phyloP scores from a whole-genome alignment of 345 rosid genomes.

The Ricinus communis region DNA sequence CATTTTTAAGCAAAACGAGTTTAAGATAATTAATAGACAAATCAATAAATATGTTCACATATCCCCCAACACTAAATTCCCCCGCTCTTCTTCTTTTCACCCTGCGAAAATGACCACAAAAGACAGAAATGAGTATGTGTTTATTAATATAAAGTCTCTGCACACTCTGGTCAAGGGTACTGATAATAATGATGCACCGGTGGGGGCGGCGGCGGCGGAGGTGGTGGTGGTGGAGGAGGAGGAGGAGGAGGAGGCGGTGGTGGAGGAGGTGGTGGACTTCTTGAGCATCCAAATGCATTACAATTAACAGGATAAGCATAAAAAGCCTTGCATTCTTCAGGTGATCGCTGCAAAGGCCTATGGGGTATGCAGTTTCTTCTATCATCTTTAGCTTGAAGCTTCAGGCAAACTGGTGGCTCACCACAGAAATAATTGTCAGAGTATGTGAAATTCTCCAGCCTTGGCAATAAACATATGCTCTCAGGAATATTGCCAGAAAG shows the following conservation, averaged over 20 bases:
- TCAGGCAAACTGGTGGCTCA: conserved; percentile 61
- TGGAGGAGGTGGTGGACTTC: conserved; percentile 28
- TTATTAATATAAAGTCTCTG: no score
- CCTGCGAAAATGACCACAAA: background rate
- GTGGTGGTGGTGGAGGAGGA: background rate
- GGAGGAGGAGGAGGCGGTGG: conserved; percentile 12
- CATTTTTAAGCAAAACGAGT: background rate
- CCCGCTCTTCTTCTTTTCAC: background rate
- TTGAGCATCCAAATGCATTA: conserved; percentile 51
- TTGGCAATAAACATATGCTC: conserved; percentile 63
- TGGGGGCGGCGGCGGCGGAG: conserved; percentile 12
- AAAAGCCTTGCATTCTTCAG: conserved; percentile 52
- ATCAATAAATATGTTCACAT: background rate
- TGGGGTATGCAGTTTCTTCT: conserved; percentile 58
- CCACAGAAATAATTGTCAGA: conserved; percentile 59
- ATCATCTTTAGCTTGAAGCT: conserved; percentile 53
- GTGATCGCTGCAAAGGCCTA: conserved; percentile 64
- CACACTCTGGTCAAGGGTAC: background rate
- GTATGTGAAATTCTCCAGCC: conserved; percentile 71
- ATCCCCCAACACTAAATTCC: no score
- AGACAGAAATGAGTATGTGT: background rate
- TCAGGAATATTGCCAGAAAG: conserved; percentile 63
- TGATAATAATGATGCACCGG: conserved; percentile 5
- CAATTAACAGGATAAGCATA: conserved; percentile 57
- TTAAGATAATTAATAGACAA: background rate